Evolutionary conservation across 805 yeast species (phyloP).

Genomic region (Candida oleophila): DNA sequence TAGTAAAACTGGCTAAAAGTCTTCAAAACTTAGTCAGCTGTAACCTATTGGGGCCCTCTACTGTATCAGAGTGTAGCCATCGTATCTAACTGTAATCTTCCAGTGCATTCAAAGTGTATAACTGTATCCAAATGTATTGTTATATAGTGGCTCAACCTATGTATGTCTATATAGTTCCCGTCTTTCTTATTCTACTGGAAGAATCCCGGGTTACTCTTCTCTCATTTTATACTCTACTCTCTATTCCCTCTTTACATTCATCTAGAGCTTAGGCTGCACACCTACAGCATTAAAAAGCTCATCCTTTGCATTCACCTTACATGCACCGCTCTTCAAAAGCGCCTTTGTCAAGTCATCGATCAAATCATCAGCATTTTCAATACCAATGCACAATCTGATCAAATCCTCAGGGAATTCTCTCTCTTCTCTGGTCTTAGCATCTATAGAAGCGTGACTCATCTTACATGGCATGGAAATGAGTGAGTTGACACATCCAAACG

Average conservation of each 20-base stretch:
- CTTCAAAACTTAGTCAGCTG: too few species aligned
- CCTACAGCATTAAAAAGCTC: constrained; percentile 40
- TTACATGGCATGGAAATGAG: constrained; percentile 90
- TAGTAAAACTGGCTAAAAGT: too few species aligned
- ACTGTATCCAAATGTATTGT: too few species aligned
- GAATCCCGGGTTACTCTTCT: too few species aligned
- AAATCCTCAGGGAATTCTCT: constrained; percentile 92
- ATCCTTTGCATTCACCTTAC: constrained; percentile 37
- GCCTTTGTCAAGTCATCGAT: constrained; percentile 78
- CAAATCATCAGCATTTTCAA: constrained; percentile 78
- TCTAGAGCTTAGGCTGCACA: constrained; percentile 26
- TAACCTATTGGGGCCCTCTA: too few species aligned
- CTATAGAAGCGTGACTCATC: constrained; percentile 98
- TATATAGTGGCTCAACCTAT: too few species aligned
- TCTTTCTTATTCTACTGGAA: too few species aligned
- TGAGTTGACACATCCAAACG: constrained; percentile 93
- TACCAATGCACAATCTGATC: constrained; percentile 87
- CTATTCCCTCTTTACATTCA: neutral
- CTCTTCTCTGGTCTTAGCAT: constrained; percentile 79
- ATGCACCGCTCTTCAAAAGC: constrained; percentile 62
- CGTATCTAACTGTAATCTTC: too few species aligned
- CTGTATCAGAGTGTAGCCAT: too few species aligned
- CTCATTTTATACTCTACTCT: neutral
- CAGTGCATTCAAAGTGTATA: too few species aligned
- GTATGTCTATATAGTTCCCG: too few species aligned